Evolutionary conservation across 2,329 filamentous ascomycete genomes (phyloP).

Genomic region (Sarocladiaceae sp.): DNA sequence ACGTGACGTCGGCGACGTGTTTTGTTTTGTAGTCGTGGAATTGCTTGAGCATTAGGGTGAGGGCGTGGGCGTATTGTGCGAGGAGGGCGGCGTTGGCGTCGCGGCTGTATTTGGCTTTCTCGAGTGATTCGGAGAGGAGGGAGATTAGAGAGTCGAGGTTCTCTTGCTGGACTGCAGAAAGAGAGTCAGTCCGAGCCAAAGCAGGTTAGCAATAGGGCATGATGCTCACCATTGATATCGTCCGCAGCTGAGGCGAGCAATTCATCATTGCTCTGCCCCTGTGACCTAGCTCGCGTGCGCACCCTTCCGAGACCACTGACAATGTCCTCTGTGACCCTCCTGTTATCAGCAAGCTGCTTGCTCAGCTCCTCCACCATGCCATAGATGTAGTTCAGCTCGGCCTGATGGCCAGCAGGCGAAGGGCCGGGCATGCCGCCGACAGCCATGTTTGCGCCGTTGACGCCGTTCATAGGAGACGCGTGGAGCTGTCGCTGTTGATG

Average conservation of each 20-base stretch:
- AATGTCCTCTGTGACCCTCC: conserved; percentile 58
- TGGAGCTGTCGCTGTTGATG: not conserved
- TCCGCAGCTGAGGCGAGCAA: conserved; percentile 51
- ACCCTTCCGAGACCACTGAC: conserved; percentile 59
- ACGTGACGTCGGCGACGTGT: conserved; percentile 55
- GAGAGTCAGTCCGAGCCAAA: conserved; percentile 4
- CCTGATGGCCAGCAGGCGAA: conserved; percentile 63
- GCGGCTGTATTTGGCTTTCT: conserved; percentile 55
- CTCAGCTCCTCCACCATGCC: conserved; percentile 64
- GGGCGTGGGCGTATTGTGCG: conserved; percentile 52
- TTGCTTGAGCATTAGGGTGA: conserved; percentile 56
- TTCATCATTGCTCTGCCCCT: conserved; percentile 54
- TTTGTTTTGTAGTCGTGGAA: conserved; percentile 63
- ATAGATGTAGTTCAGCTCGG: conserved; percentile 65
- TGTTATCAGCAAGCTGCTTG: conserved; percentile 58
- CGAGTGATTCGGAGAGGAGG: conserved; percentile 56
- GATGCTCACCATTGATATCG: conserved; percentile 49
- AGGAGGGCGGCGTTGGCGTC: conserved; percentile 58
- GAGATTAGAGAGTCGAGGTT: conserved; percentile 60
- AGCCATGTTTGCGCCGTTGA: conserved; percentile 44
- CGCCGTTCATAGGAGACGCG: conserved; percentile 38
- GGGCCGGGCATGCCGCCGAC: conserved; percentile 46
- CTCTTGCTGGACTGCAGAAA: conserved; percentile 45
- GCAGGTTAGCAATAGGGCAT: not conserved
- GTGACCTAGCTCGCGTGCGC: conserved; percentile 49